Evolutionary conservation across 768 basidiomycete genomes (phyloP), one percentile per base, ranked within the genome.

Genomic region (Udeniomyces megalosporus): DNA sequence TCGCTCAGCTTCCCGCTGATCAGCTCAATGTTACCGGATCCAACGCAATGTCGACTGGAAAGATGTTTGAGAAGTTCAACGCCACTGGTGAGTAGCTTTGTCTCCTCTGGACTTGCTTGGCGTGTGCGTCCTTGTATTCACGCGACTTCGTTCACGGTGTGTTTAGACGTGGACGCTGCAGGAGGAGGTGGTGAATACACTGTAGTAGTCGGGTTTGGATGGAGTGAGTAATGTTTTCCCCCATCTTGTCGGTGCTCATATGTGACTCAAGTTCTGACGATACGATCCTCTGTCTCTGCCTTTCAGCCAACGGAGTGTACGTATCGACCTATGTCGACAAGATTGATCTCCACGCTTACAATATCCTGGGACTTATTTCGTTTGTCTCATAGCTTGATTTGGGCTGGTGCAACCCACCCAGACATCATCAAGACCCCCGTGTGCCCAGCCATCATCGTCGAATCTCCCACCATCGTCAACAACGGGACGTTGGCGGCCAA

Each of bases 21-120:
- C 48, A 62, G 61, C 46, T 59, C 22, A 64, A 53, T 47, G 47
- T 60, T 0, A 65, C 57, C 44, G n/a, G 28, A 7, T 22, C 63
- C 8, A 24, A 26, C 4, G 12, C 58, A 4, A 11, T 15, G 20
- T 20, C 22, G 4, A 44, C 46, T 15, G 47, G 48, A 0, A 67
- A 88, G 83, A 88, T 89, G 85, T 90, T 82, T 66, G 88, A 89
- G 72, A 88, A 90, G 73, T 90, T 90, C 75, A 88, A 86, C 3
- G 80, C 79, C 46, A 31, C 28, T 24, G 34, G 11, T 15, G 44
- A 24, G 35, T 12, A 6, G 55, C 5, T 3, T 35, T 12, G 2
- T 20, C 3, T 24, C 26, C n/a, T 11, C 11, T 11, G 20, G 20
- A 20, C 20, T 31, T 5, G 29, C 46, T 26, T 15, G 22, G 1